Evolutionary conservation across 371 early-diverging fungal genomes (phyloP).

Genomic region (Apophysomyces sp.): DNA sequence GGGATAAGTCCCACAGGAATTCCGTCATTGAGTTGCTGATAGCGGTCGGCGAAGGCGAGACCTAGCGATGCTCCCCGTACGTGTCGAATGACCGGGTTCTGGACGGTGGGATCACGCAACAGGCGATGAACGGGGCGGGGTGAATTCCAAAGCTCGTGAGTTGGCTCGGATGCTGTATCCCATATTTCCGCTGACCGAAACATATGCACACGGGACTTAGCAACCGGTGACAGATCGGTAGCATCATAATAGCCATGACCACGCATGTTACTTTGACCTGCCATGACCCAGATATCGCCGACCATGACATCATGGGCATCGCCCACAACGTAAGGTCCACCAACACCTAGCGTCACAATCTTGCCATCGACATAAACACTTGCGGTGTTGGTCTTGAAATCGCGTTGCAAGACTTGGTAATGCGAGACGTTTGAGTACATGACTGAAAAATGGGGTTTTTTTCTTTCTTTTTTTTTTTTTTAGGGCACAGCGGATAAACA

Average conservation of each 20-base stretch:
- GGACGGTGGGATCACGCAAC: constrained; percentile 39
- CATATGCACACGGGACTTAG: constrained; percentile 13
- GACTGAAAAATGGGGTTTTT: no score
- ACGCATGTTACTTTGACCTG: constrained; percentile 52
- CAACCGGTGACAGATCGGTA: background rate
- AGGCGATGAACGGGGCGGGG: constrained; percentile 30
- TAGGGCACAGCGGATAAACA: no score
- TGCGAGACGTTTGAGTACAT: constrained; percentile 13
- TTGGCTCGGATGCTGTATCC: constrained; percentile 27
- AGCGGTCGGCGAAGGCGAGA: constrained; percentile 23
- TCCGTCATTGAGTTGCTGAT: constrained; percentile 9
- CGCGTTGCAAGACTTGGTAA: constrained; percentile 39
- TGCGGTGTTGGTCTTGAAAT: constrained; percentile 15
- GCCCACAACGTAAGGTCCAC: constrained; percentile 35
- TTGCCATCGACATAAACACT: constrained; percentile 12
- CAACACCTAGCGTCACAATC: constrained; percentile 6
- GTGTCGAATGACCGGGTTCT: constrained; percentile 15
- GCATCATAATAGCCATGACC: constrained; percentile 32
- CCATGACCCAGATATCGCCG: constrained; percentile 49
- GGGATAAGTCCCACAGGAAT: constrained; percentile 42
- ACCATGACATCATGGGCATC: constrained; percentile 26
- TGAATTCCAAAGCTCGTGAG: constrained; percentile 25
- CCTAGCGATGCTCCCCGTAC: constrained; percentile 36
- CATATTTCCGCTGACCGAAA: constrained; percentile 39
- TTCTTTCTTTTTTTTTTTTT: no score